A percentile compares a stretch with the other conserved stretches of the same genome.
phyloP scores from a whole-genome alignment of 1,139 yeast species.

The Pichia norvegensis region DNA sequence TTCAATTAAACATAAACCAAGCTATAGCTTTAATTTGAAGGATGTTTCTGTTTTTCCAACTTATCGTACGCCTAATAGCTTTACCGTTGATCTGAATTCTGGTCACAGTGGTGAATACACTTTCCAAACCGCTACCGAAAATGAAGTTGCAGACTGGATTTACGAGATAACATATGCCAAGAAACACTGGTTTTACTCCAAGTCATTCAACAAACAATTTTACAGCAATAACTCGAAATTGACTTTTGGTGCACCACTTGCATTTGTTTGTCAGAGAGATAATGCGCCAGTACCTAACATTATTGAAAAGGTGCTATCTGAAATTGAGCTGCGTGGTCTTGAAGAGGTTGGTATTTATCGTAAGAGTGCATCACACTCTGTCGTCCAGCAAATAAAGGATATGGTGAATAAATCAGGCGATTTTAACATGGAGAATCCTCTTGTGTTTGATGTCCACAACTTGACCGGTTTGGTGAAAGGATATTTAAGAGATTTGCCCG shows the following conservation, averaged over 20 bases:
- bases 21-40: conserved; percentile 48
- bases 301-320: conserved; percentile 56
- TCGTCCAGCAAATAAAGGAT: conserved; percentile 59
- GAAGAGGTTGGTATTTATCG: conserved; percentile 91
- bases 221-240: conserved; percentile 29
- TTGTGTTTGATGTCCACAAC: conserved; percentile 78
- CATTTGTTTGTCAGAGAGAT: conserved; percentile 68
- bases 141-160: conserved; percentile 74
- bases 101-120: conserved; percentile 51
- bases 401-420: conserved; percentile 69
- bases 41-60: conserved; percentile 47
- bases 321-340: conserved; percentile 75
- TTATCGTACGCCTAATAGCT: conserved; percentile 44
- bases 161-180: conserved; percentile 40
- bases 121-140: conserved; percentile 61
- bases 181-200: conserved; percentile 51
- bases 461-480: conserved; percentile 86
- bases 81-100: conserved; percentile 50
- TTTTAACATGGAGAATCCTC: conserved; percentile 56
- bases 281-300: conserved; percentile 54
- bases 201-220: conserved; percentile 31
- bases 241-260: conserved; percentile 88
- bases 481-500: conserved; percentile 82
- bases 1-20: conserved; percentile 42
- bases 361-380: conserved; percentile 81